These are phyloP conservation scores for Ligustrum vulgare DNA, from an alignment of 257 asterid genomes.

Conservation along the genomic window DNA sequence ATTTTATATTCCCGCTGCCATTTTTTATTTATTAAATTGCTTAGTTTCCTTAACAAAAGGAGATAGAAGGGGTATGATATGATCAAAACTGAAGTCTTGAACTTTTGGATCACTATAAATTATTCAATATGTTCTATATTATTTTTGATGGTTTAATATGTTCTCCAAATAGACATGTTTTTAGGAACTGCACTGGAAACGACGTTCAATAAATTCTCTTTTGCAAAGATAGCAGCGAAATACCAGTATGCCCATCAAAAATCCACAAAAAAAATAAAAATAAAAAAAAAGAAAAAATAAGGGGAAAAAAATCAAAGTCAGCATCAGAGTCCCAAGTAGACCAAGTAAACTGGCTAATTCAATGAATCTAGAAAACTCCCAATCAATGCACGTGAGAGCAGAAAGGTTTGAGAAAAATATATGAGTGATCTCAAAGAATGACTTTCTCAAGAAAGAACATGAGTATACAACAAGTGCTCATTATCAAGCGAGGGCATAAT, in stretches of 20 bases:
- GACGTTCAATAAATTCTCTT: slow-evolving; percentile 80
- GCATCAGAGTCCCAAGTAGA: no score
- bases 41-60: not conserved
- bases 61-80: not conserved
- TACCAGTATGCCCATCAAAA: slow-evolving; percentile 96
- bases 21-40: not conserved
- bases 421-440: no score
- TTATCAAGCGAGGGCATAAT: no score
- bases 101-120: not conserved
- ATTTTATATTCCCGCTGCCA: not conserved
- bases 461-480: no score
- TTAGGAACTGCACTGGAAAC: slow-evolving; percentile 87
- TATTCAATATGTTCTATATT: not conserved
- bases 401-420: no score
- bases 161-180: no score
- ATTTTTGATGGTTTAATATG: not conserved
- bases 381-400: no score
- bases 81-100: not conserved
- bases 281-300: no score
- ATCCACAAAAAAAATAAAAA: slow-evolving; percentile 46
- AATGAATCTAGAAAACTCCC: no score
- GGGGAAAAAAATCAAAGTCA: no score
- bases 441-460: no score
- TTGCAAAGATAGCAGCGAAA: slow-evolving; percentile 93
- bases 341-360: no score